Percentiles rank a stretch among this genome's conserved stretches.
Conservation (phyloP, 1,284 basidiomycete genomes). For the Fomitopsis palustris region DNA sequence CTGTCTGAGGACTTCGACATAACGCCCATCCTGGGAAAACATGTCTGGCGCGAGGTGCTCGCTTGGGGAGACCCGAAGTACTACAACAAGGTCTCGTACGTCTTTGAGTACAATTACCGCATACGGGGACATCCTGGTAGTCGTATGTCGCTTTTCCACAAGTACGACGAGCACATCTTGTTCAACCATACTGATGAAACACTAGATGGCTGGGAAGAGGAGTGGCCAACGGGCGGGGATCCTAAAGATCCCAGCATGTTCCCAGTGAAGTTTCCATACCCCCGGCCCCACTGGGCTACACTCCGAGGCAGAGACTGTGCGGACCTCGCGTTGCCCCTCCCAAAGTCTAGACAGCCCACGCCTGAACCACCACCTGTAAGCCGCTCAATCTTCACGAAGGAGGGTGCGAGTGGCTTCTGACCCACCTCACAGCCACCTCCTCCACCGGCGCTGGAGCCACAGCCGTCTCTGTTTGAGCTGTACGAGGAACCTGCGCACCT, state of each 20-base stretch:
- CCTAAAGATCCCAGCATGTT: constrained; percentile 15
- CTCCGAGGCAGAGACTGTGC: constrained; percentile 14
- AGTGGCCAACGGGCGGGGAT: constrained; percentile 13
- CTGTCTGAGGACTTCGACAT: constrained; percentile 22
- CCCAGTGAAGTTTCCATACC: constrained; percentile 24
- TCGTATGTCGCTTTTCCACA: constrained; percentile 17
- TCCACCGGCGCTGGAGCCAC: not conserved
- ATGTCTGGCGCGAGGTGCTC: constrained; percentile 23
- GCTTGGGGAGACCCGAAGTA: constrained; percentile 5
- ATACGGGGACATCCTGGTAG: constrained; percentile 24
- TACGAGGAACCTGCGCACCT: constrained; percentile 16
- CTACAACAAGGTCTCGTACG: constrained; percentile 19
- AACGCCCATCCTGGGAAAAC: constrained; percentile 23
- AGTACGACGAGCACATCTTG: not conserved
- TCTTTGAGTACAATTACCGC: constrained; percentile 30
- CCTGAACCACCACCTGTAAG: constrained; percentile 15
- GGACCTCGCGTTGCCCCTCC: constrained; percentile 20
- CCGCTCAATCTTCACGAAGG: not conserved
- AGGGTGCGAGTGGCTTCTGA: not conserved
- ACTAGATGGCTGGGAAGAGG: constrained; percentile 23
- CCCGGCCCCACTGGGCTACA: constrained; percentile 20
- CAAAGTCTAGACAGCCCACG: constrained; percentile 15
- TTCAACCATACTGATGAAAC: not conserved
- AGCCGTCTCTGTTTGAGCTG: constrained; percentile 13
- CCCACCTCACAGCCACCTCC: not conserved